A percentile compares a stretch with the other conserved stretches of the same genome.
phyloP scores from a whole-genome alignment of 306 rosid genomes.

The Lathyrus sativus region DNA sequence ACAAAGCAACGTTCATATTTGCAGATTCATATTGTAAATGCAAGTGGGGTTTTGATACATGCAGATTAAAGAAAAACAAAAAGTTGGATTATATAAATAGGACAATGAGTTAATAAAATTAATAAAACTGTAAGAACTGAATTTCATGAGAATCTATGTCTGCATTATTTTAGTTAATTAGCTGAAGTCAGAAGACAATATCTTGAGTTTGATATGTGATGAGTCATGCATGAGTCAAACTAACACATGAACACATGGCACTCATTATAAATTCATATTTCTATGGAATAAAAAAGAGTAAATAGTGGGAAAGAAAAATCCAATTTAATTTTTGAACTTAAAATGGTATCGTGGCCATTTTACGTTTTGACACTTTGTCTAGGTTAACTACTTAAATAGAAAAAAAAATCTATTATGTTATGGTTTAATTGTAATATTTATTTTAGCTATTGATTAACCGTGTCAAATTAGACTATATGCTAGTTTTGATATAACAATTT shows the following conservation, averaged over 20 bases:
- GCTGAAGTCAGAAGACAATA: conserved; percentile 23
- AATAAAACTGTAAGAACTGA: conserved; percentile 29
- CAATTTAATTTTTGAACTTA: too few species aligned
- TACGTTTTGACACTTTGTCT: too few species aligned
- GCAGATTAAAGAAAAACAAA: neutral
- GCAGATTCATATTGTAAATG: conserved; percentile 37
- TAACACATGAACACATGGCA: neutral
- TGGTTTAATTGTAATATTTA: too few species aligned
- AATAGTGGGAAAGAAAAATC: too few species aligned
- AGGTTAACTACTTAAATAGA: too few species aligned
- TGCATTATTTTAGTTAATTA: neutral
- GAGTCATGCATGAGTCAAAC: conserved; percentile 7
- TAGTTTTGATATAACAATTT: too few species aligned
- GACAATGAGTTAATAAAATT: neutral
- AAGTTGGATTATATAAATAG: neutral
- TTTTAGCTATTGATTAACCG: too few species aligned
- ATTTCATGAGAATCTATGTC: conserved; percentile 49
- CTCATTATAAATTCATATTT: too few species aligned
- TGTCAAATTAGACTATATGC: too few species aligned
- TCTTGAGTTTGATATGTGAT: conserved; percentile 27
- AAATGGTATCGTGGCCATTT: too few species aligned
- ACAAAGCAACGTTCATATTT: conserved; percentile 65
- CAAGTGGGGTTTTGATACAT: conserved; percentile 28
- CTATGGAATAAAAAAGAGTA: too few species aligned
- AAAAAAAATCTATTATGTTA: too few species aligned